phyloP scores from a whole-genome alignment of 2,329 filamentous ascomycete species.

The Neurospora sp. region DNA sequence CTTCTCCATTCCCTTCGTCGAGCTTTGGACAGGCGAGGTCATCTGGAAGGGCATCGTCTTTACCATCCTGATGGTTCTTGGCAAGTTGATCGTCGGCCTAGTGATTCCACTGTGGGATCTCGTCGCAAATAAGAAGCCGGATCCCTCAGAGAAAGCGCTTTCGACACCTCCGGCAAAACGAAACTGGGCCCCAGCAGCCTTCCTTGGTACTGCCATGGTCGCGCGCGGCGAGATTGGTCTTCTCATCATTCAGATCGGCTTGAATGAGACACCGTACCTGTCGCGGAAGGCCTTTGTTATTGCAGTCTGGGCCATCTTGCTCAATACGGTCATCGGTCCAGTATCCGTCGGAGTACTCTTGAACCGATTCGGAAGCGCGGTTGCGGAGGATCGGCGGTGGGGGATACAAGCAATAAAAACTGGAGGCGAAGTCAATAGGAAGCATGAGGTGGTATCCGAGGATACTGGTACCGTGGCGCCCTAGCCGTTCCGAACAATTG shows the following conservation, averaged over 20 bases:
- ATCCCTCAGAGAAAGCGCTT: neutral
- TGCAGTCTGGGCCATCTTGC: conserved; percentile 44
- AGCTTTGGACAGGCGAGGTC: conserved; percentile 54
- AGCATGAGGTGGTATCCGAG: neutral
- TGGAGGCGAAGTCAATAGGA: neutral
- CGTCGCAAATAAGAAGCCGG: conserved; percentile 3
- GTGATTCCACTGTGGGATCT: conserved; percentile 30
- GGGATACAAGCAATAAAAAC: conserved; percentile 7
- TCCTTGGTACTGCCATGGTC: conserved; percentile 61
- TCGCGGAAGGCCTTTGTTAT: conserved; percentile 31
- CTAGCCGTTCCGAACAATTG: neutral
- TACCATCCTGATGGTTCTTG: conserved; percentile 57
- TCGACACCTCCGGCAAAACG: conserved; percentile 34
- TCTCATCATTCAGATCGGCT: conserved; percentile 42
- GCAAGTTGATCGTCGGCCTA: conserved; percentile 49
- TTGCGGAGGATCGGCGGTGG: conserved; percentile 13
- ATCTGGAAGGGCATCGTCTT: conserved; percentile 70
- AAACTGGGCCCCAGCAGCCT: conserved; percentile 44
- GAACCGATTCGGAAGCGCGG: conserved; percentile 8
- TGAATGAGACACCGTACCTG: conserved; percentile 17
- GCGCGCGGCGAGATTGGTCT: conserved; percentile 75
- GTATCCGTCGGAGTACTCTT: conserved; percentile 38
- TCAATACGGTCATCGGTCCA: conserved; percentile 45
- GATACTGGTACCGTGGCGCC: neutral
- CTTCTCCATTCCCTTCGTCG: conserved; percentile 65